phyloP scores from a whole-genome alignment of 192 early-diverging fungal species.

The Chytriomyces hyalinus region DNA sequence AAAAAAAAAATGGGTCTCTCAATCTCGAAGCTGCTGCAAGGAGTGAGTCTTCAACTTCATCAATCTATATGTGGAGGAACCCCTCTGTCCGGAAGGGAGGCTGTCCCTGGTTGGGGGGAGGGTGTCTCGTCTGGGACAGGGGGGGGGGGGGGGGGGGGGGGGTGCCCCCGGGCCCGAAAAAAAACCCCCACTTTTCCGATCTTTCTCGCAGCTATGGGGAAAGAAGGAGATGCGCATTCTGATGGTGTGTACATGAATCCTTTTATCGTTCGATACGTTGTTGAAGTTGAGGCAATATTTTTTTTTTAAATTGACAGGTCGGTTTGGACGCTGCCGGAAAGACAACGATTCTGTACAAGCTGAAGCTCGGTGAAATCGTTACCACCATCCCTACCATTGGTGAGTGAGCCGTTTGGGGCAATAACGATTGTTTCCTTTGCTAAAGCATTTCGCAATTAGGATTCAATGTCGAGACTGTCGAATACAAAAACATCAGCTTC shows the following conservation, averaged over 20 bases:
- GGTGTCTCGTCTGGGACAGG: not conserved
- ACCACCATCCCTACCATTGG: conserved; percentile 99
- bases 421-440: conserved; percentile 24
- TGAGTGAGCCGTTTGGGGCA: conserved; percentile 57
- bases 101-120: not conserved
- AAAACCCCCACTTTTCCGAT: not conserved
- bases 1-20: conserved; percentile 74
- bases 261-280: not conserved
- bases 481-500: conserved; percentile 98
- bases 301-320: conserved; percentile 16
- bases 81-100: not conserved
- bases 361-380: conserved; percentile 98
- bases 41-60: conserved; percentile 16
- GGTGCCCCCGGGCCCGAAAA: too few relatives aligned
- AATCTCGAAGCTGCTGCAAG: conserved; percentile 50
- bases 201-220: conserved; percentile 66
- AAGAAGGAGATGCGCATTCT: conserved; percentile 97
- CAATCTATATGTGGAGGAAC: not conserved
- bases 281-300: not conserved
- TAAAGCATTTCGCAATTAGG: conserved; percentile 55
- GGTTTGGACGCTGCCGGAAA: conserved; percentile 66
- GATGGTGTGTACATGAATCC: conserved; percentile 61
- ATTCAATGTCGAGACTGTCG: conserved; percentile 98
- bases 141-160: not conserved
- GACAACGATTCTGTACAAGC: conserved; percentile 99